A percentile compares a stretch with the other conserved stretches of the same genome.
Evolutionary conservation across 176 grass and related monocot species (phyloP).

Genomic region (Lolium rigidum): DNA sequence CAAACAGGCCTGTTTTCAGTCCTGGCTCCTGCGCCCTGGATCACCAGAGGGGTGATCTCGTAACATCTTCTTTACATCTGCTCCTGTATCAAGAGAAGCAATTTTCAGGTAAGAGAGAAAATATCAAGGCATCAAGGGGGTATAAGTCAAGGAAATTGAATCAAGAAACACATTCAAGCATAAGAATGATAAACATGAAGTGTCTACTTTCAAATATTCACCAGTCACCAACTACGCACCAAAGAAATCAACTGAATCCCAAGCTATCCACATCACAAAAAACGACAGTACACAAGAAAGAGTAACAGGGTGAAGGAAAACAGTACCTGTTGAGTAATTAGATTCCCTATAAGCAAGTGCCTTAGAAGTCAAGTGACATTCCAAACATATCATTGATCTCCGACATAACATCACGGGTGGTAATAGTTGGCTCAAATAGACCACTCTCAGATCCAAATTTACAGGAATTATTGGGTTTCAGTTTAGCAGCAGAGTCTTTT

Average conservation of each 20-base stretch:
- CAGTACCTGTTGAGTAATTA: constrained; percentile 14
- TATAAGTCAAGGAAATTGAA: not conserved
- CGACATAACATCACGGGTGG: constrained; percentile 77
- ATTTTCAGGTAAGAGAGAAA: constrained; percentile 2
- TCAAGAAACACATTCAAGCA: constrained; percentile 10
- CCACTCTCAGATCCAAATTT: constrained; percentile 51
- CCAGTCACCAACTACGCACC: constrained; percentile 17
- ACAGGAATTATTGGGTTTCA: constrained; percentile 30
- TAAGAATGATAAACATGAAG: not conserved
- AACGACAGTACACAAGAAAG: not conserved
- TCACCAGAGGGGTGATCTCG: constrained; percentile 68
- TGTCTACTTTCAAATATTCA: not conserved
- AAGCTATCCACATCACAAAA: constrained; percentile 23
- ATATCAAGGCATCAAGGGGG: not conserved
- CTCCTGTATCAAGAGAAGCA: constrained; percentile 47
- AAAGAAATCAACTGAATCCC: constrained; percentile 13
- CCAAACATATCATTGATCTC: constrained; percentile 95
- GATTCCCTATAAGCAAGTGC: constrained; percentile 1
- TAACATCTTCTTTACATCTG: constrained; percentile 87
- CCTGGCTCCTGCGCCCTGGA: constrained; percentile 73
- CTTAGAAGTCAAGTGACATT: constrained; percentile 76
- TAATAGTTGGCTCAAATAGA: constrained; percentile 92
- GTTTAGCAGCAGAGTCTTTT: constrained; percentile 38
- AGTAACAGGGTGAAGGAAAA: not conserved
- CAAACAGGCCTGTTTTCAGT: constrained; percentile 70